Evolutionary conservation across 2,329 filamentous ascomycete genomes (phyloP).

Genomic region (Ophiostoma piceae): DNA sequence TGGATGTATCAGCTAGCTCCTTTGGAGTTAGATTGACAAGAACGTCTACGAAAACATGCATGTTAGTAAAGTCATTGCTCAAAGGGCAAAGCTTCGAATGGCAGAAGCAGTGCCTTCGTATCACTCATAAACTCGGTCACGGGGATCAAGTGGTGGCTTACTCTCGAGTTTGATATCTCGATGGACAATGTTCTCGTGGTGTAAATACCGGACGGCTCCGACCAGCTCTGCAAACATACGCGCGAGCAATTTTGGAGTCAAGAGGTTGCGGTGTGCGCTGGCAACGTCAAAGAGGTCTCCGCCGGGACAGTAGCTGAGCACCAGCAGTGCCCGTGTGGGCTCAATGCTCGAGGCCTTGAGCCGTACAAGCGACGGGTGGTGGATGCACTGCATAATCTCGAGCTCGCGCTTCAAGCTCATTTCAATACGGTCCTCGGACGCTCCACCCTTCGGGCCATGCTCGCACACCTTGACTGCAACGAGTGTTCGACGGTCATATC

Average conservation of each 20-base stretch:
- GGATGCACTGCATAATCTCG: constrained; percentile 83
- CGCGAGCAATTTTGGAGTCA: constrained; percentile 65
- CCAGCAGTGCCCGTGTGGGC: constrained; percentile 72
- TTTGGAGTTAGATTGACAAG: constrained; percentile 74
- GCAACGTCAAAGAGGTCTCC: constrained; percentile 94
- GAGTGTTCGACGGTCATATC: constrained; percentile 66
- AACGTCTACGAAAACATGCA: constrained; percentile 59
- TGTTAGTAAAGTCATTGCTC: neutral
- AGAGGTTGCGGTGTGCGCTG: constrained; percentile 61
- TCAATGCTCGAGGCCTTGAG: constrained; percentile 89
- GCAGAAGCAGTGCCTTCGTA: neutral
- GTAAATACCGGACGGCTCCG: constrained; percentile 77
- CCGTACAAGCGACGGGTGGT: constrained; percentile 84
- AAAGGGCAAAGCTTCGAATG: neutral
- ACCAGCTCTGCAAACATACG: constrained; percentile 89
- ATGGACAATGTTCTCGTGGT: constrained; percentile 81
- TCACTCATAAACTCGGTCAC: neutral
- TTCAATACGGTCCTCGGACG: constrained; percentile 87
- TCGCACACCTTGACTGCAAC: constrained; percentile 95
- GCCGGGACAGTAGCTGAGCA: constrained; percentile 86
- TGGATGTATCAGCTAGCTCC: constrained; percentile 57
- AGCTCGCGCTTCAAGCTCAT: constrained; percentile 91
- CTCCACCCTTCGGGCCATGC: constrained; percentile 87
- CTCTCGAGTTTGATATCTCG: constrained; percentile 96
- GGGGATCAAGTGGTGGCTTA: constrained; percentile 42